Conservation (phyloP, 306 rosid genomes). For the Vigna angularis region DNA sequence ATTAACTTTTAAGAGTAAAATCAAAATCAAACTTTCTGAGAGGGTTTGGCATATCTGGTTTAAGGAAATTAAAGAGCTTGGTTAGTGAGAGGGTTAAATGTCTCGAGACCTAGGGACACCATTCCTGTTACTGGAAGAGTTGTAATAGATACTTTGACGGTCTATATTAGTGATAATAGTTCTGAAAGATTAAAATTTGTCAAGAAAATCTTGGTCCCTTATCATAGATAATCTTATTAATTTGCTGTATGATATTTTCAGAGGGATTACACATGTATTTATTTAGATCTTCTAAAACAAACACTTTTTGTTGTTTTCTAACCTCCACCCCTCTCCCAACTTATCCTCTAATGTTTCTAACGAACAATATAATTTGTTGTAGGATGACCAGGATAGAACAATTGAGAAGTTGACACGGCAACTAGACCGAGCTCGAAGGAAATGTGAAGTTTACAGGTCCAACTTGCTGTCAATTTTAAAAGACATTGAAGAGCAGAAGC, state of each 20-base stretch:
- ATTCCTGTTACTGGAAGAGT: too few relatives aligned
- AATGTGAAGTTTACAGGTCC: slow-evolving; percentile 61
- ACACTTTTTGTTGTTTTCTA: too few relatives aligned
- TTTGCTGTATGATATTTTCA: background rate
- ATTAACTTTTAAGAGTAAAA: too few relatives aligned
- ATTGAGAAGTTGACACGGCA: slow-evolving; percentile 54
- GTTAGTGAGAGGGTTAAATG: background rate
- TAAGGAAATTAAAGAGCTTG: background rate
- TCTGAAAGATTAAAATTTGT: background rate
- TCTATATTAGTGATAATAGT: background rate
- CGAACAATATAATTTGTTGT: slow-evolving; percentile 20
- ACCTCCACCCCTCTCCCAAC: too few relatives aligned
- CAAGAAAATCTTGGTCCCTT: background rate
- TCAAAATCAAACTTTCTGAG: too few relatives aligned
- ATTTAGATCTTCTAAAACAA: background rate
- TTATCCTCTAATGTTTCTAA: background rate
- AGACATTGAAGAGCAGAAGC: slow-evolving; percentile 62
- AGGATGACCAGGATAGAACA: slow-evolving; percentile 58
- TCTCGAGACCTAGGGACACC: too few relatives aligned
- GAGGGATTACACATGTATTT: background rate
- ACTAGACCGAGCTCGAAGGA: slow-evolving; percentile 51
- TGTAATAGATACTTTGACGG: background rate
- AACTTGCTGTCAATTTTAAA: slow-evolving; percentile 58
- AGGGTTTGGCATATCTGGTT: background rate
- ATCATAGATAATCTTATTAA: background rate